phyloP scores from a whole-genome alignment of 1,139 yeast species.

The Sugiyamaella paludigena region DNA sequence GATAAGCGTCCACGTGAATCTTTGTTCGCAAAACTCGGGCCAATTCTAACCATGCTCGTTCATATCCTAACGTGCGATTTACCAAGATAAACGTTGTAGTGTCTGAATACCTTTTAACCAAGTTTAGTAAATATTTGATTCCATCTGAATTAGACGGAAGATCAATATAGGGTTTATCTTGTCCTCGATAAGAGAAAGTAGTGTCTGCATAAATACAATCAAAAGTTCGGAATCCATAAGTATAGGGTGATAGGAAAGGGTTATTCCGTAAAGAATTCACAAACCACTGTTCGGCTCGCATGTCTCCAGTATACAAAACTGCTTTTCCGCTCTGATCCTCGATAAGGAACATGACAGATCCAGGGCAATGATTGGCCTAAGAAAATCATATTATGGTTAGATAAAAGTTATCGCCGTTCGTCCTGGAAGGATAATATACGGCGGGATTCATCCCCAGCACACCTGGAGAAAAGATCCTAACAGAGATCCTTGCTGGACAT shows the following conservation, averaged over 20 bases:
- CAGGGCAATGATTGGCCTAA: constrained; percentile 62
- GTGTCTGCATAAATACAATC: constrained; percentile 57
- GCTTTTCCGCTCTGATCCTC: constrained; percentile 38
- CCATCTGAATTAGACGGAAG: constrained; percentile 48
- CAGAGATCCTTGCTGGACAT: no score
- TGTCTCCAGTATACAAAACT: constrained; percentile 57
- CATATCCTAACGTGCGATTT: constrained; percentile 53
- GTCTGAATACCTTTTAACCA: constrained; percentile 46
- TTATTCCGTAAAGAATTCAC: constrained; percentile 41
- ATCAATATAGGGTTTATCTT: constrained; percentile 46
- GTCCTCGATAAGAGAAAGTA: constrained; percentile 50
- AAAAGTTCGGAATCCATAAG: constrained; percentile 39
- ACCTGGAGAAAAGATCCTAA: no score
- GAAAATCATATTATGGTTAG: constrained; percentile 32
- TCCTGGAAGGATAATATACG: neutral
- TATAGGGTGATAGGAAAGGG: constrained; percentile 47
- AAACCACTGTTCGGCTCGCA: constrained; percentile 60
- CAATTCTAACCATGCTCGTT: constrained; percentile 51
- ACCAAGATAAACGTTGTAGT: constrained; percentile 45
- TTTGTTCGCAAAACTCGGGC: constrained; percentile 38
- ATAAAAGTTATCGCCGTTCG: constrained; percentile 24
- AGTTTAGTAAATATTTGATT: constrained; percentile 37
- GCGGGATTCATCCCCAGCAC: no score
- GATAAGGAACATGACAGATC: constrained; percentile 56
- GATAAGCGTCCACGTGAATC: constrained; percentile 39